Percentiles rank a stretch among this genome's conserved stretches.
phyloP scores from a whole-genome alignment of 2,329 filamentous ascomycete genomes.

The Paecilomyces fulvus region DNA sequence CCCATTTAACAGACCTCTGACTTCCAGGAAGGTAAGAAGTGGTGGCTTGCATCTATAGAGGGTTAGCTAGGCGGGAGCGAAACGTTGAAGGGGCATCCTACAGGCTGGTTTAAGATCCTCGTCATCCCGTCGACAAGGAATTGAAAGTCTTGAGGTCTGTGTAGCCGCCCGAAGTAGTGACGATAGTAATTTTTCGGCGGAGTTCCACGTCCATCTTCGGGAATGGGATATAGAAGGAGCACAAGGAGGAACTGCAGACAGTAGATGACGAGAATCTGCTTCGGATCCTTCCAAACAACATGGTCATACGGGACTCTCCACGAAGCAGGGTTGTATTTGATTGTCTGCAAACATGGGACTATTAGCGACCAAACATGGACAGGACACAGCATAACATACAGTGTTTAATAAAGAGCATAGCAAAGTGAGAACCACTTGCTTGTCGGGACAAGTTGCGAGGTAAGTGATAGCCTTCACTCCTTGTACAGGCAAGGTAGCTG shows the following conservation, averaged over 20 bases:
- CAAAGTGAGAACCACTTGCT: constrained; percentile 81
- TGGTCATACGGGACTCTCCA: constrained; percentile 95
- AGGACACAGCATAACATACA: constrained; percentile 44
- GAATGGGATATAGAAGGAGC: constrained; percentile 77
- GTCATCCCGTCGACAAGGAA: constrained; percentile 95
- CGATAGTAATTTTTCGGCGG: constrained; percentile 85
- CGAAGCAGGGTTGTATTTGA: constrained; percentile 90
- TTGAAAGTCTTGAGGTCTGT: constrained; percentile 93
- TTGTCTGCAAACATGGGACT: constrained; percentile 47
- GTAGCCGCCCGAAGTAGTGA: constrained; percentile 81
- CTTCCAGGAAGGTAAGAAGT: constrained; percentile 80
- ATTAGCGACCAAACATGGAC: background rate
- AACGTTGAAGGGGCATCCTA: constrained; percentile 19
- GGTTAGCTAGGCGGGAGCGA: constrained; percentile 6
- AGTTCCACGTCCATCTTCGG: constrained; percentile 58
- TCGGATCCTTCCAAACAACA: constrained; percentile 82
- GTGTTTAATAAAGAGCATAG: constrained; percentile 93
- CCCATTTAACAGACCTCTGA: constrained; percentile 72
- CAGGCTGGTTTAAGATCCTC: constrained; percentile 79
- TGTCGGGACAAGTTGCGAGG: constrained; percentile 77
- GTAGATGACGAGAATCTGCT: constrained; percentile 84
- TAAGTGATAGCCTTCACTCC: constrained; percentile 82
- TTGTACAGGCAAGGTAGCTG: constrained; percentile 63
- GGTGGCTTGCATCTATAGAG: constrained; percentile 63
- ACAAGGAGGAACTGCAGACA: constrained; percentile 84